Evolutionary conservation across 2,329 filamentous ascomycete species (phyloP), one percentile per base, ranked within the genome.

Genomic region (Fusarium fracticaudum): DNA sequence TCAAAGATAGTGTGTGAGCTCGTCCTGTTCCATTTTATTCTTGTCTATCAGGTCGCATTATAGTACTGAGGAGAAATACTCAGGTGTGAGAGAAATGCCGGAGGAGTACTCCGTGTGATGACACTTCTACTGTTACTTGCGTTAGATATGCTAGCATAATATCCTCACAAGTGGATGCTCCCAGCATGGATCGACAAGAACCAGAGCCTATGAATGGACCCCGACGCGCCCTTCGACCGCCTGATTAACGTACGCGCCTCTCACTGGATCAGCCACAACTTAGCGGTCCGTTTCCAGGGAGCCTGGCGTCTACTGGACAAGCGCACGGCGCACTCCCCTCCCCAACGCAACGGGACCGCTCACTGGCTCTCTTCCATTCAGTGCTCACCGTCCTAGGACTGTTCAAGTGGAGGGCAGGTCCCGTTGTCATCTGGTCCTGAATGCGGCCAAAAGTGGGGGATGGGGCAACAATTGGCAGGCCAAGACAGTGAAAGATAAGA

Each of bases 371-470:
- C 24, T n/a, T 65, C 47, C 29, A 50, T 50, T 50, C 47, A 44
- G 22, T 20, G 22, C 18, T 51, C 54, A 40, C 40, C 38, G 64
- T 59, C 37, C 37, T 12, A 64, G 67, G 35, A 40, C 54, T 51
- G 47, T 24, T 51, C n/a, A 51, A 51, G 33, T 33, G 33, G 33
- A 33, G n/a, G 17, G 31, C 48, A 51, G 31, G 48, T 35, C 53
- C 53, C 38, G 38, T 44, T 18, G 31, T 51, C 51, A 26, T 59
- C n/a, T 58, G 45, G 48, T 67, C 62, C 43, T 63, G 71, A 69
- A 72, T 74, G 72, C 72, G 72, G 72, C 72, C 72, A 60, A 74
- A 74, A 69, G 72, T 74, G 72, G 72, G 65, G 48, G 72, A 75
- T 74, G 72, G 63, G 68, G 72, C 68, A 69, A 72, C 67, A 74